Evolutionary conservation across 148 eudicot species (phyloP).

Genomic region (Dysphania ambrosioides): DNA sequence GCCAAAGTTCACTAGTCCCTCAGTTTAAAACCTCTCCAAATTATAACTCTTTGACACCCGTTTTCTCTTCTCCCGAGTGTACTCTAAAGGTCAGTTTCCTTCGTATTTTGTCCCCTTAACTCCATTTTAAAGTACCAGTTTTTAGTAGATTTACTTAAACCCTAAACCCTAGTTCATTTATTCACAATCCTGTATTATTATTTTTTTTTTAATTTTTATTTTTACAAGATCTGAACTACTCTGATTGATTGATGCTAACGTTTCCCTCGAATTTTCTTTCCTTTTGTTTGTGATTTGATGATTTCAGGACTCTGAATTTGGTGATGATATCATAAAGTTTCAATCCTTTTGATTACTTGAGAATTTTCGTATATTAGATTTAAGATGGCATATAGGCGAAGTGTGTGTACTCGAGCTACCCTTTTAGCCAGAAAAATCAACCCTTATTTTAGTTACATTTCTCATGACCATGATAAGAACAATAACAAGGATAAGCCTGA

Average conservation of each 20-base stretch:
- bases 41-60: background rate
- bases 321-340: constrained; percentile 5
- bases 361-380: background rate
- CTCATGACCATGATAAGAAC: constrained; percentile 39
- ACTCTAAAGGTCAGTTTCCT: background rate
- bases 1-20: too few relatives aligned
- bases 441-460: constrained; percentile 44
- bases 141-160: constrained; percentile 25
- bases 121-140: too few relatives aligned
- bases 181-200: background rate
- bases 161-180: constrained; percentile 29
- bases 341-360: constrained; percentile 9
- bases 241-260: background rate
- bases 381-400: constrained; percentile 75
- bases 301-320: constrained; percentile 20
- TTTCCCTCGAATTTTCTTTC: background rate
- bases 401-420: constrained; percentile 51
- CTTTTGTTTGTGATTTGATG: constrained; percentile 7
- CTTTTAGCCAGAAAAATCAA: constrained; percentile 42
- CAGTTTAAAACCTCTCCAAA: too few relatives aligned
- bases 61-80: background rate
- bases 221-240: background rate
- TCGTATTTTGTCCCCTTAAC: background rate
- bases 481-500: constrained; percentile 21
- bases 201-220: too few relatives aligned